Base-by-base conservation (phyloP, 108 stramenopile species). In the Fistulifera pelliculosa region DNA sequence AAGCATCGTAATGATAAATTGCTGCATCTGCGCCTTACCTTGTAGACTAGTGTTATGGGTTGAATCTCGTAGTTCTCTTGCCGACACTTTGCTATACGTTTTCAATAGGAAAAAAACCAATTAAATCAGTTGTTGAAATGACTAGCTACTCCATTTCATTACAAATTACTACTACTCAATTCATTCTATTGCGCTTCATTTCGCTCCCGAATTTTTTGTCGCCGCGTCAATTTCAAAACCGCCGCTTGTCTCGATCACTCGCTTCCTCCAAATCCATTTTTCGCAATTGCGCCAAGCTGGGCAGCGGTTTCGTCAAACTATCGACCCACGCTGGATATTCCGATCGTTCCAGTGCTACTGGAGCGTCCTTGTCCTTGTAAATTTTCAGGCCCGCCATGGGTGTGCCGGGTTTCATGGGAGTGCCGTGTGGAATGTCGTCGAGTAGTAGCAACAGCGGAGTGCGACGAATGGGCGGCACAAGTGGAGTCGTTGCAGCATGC, bases 251-350 rank as follows among this genome's bases (percentile, higher is more conserved):
- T 17, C 39, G 39, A 56, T 75, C 75, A 10, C 44, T 69, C 14
- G 73, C 71, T 7, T 71, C 69, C 41, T 68, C 66, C 38, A 58
- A 45, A 16, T 57, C 49, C 61, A 77, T 77, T 47, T 50, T 58
- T 21, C 70, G 56, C 64, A 81, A 60, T 40, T 74, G 56, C 17
- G 76, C 73, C 52, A 81, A 44, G 1, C 66, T 58, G 1, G 58
- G 51, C 7, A 60, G 49, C 0, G 73, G 67, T 15, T 43, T 38
- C 1, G 53, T 41, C 17, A 81, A 51, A 10, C 56, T 28, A 39
- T 50, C 49, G 22, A 81, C 68, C 80, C 80, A 81, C 16, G 44
- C 41, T 24, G 80, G 80, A 60, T 81, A 81, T 42, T 81, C 76
- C 1, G 23, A 14, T 11, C 79, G 58, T 16, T 66, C 63, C 49